Evolutionary conservation across 1,284 basidiomycete species (phyloP), one percentile per base, ranked within the genome.

Genomic region (Hemileia vastatrix): DNA sequence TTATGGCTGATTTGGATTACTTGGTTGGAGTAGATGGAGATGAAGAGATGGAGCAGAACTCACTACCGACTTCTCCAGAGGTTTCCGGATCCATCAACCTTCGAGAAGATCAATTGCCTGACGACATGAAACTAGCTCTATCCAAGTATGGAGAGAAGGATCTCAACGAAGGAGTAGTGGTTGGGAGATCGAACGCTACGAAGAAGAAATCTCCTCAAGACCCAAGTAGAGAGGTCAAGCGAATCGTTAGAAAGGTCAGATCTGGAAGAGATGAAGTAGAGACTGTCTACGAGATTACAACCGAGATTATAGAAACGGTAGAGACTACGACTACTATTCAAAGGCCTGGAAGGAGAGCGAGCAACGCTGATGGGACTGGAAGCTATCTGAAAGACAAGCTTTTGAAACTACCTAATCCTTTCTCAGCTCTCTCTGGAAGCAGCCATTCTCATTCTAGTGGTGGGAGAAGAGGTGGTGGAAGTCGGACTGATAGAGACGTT

Each of bases 281-380:
- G 15, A 74, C 72, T 21, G 67, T 73, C 21, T 77, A 75, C 63
- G 78, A 80, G 69, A 76, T 80, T 62, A 77, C 73, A 3, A 77
- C 78, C 31, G 76, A 77, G 66, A 67, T 77, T 24, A 69, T 69
- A 6, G 77, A 78, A 65, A 75, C 71, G 2, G 57, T 69, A 23
- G 69, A 72, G 58, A 67, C 72, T 6, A 63, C 68, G 6, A 72
- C 72, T 40, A 72, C 67, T 24, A 66, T 67, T 2, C 65, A 70
- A 13, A 68, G 67, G 40, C 67, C 58, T 5, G n/a, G n/a, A 11
- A 9, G 36, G 15, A 40, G 11, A 11, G 36, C 9, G 15, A 40
- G 15, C 36, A 40, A 40, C 15, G 36, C 36, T 40, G 36, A 40
- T 9, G 36, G 36, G 8, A 40, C 36, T 40, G 51, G 51, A 40